Percentiles rank a stretch among this genome's conserved stretches.
Conservation (phyloP, 2,329 filamentous ascomycete genomes). For the Paecilomyces formosus region DNA sequence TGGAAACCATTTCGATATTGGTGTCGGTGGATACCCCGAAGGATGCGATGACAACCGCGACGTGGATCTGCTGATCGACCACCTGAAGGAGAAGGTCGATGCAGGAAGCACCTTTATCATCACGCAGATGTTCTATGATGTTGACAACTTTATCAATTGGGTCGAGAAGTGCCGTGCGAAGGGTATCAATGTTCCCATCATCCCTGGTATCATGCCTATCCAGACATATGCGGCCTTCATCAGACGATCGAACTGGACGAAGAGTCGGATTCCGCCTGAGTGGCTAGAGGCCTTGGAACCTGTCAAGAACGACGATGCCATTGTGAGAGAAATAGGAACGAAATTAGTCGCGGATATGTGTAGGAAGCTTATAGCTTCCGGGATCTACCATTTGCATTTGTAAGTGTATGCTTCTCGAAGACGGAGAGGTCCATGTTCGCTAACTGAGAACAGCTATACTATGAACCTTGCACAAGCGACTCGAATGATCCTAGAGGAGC, state of each 20-base stretch:
- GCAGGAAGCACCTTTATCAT: conserved; percentile 89
- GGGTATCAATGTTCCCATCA: conserved; percentile 76
- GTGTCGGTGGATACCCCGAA: conserved; percentile 93
- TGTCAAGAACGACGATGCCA: conserved; percentile 92
- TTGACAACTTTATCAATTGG: conserved; percentile 90
- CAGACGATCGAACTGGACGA: conserved; percentile 83
- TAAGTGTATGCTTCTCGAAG: conserved; percentile 26
- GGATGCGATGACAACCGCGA: conserved; percentile 90
- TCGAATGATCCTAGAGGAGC: conserved; percentile 85
- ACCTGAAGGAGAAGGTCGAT: conserved; percentile 95
- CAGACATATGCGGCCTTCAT: conserved; percentile 92
- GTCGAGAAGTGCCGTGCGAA: conserved; percentile 74
- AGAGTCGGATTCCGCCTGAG: conserved; percentile 69
- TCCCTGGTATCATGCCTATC: conserved; percentile 88
- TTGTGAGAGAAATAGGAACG: conserved; percentile 84
- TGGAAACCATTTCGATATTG: conserved; percentile 91
- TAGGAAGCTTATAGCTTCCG: conserved; percentile 70
- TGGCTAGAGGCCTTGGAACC: conserved; percentile 82
- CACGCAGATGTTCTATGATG: conserved; percentile 99
- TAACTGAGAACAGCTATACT: conserved; percentile 57
- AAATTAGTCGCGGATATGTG: conserved; percentile 84
- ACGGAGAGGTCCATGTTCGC: neutral
- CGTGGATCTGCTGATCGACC: conserved; percentile 75
- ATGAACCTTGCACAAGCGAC: conserved; percentile 98
- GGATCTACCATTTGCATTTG: conserved; percentile 87